These are phyloP conservation scores for Ascochyta clinopodiicola DNA, from an alignment of 2,329 filamentous ascomycete genomes.

Conservation along the genomic window DNA sequence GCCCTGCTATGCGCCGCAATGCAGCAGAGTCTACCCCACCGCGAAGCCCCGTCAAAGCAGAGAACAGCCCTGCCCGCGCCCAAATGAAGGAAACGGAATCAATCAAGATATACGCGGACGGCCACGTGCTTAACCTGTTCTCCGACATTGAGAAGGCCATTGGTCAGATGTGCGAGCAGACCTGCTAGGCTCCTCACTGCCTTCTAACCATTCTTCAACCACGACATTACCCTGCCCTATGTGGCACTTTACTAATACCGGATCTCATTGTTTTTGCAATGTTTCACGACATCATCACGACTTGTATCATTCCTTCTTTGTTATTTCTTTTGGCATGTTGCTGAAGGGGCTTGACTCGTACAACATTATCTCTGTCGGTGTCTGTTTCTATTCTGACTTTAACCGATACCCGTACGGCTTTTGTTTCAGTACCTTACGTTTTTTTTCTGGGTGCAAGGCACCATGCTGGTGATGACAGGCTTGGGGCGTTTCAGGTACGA, in stretches of 20 bases:
- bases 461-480: constrained; percentile 17
- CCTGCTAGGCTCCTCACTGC: constrained; percentile 33
- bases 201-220: constrained; percentile 17
- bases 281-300: constrained; percentile 34
- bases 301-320: constrained; percentile 18
- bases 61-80: constrained; percentile 39
- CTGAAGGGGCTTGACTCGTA: no score
- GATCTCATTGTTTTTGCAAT: constrained; percentile 1
- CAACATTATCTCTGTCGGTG: no score
- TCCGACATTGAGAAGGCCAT: constrained; percentile 52
- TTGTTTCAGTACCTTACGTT: constrained; percentile 28
- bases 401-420: constrained; percentile 39
- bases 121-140: constrained; percentile 51
- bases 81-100: constrained; percentile 50
- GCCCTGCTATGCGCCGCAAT: constrained; percentile 36
- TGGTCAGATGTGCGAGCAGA: constrained; percentile 52
- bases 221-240: constrained; percentile 18
- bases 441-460: constrained; percentile 18
- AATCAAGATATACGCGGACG: constrained; percentile 54
- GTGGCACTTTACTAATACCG: constrained; percentile 31
- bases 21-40: constrained; percentile 47
- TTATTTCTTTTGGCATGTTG: background rate
- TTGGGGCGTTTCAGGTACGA: constrained; percentile 38
- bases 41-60: constrained; percentile 47
- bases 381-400: constrained; percentile 24